These are phyloP conservation scores for Macrophomina tecta DNA, from an alignment of 2,329 filamentous ascomycete genomes.

Conservation along the genomic window DNA sequence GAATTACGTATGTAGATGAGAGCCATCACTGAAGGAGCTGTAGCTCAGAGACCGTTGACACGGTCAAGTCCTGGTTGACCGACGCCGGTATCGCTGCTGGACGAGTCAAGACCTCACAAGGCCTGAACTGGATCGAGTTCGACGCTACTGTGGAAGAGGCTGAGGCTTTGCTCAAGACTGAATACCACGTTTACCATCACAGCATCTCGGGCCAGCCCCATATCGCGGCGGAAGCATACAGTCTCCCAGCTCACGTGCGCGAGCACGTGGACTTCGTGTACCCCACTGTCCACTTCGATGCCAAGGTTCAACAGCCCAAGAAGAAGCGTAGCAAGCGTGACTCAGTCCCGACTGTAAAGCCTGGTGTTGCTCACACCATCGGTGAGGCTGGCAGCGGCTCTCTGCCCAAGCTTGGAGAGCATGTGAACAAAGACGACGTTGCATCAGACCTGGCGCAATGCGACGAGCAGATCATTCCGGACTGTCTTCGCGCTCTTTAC, in stretches of 20 bases:
- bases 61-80: constrained; percentile 62
- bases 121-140: constrained; percentile 62
- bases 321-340: constrained; percentile 2
- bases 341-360: background rate
- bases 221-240: constrained; percentile 49
- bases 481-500: constrained; percentile 52
- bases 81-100: constrained; percentile 56
- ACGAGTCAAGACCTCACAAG: constrained; percentile 58
- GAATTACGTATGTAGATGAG: background rate
- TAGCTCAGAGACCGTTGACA: constrained; percentile 52
- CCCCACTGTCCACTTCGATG: background rate
- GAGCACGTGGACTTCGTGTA: constrained; percentile 10
- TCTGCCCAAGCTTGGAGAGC: background rate
- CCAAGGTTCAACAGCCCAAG: background rate
- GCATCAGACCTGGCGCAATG: constrained; percentile 43
- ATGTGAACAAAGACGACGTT: background rate
- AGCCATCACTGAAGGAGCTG: constrained; percentile 6
- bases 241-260: constrained; percentile 14
- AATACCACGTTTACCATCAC: constrained; percentile 60
- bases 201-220: constrained; percentile 40
- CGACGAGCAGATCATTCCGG: constrained; percentile 62
- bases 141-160: constrained; percentile 61
- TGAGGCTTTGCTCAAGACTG: constrained; percentile 59
- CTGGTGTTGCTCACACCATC: constrained; percentile 1
- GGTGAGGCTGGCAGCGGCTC: background rate